Conservation (phyloP, 495 filamentous ascomycete genomes). For the Penicillium atrosanguineum region DNA sequence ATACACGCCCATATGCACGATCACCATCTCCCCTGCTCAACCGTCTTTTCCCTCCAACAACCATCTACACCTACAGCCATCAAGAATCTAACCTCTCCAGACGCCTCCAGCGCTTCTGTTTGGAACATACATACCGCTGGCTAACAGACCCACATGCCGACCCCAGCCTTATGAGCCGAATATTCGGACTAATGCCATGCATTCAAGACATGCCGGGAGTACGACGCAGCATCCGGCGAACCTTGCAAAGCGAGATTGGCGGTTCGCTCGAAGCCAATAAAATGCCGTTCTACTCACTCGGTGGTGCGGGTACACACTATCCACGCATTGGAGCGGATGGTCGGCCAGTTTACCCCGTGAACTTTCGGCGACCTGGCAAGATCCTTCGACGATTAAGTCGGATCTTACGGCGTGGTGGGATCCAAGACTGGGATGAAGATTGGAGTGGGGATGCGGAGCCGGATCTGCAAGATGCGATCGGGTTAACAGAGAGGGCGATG, state of each 20-base stretch:
- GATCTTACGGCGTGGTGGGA: constrained; percentile 23
- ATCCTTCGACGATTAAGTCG: constrained; percentile 19
- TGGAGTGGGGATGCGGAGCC: constrained; percentile 24
- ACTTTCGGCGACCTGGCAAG: constrained; percentile 20
- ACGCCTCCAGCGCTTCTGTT: constrained; percentile 61
- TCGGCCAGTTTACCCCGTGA: constrained; percentile 18
- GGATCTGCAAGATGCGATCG: constrained; percentile 1
- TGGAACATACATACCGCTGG: constrained; percentile 63
- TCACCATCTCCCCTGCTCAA: constrained; percentile 24
- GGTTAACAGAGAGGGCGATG: background rate
- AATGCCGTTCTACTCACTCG: constrained; percentile 62
- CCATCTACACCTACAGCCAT: constrained; percentile 36
- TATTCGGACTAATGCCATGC: constrained; percentile 69
- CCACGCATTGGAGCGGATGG: constrained; percentile 16
- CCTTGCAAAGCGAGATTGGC: constrained; percentile 25
- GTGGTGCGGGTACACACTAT: constrained; percentile 64
- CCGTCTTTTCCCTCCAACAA: constrained; percentile 24
- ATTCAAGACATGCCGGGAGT: constrained; percentile 53
- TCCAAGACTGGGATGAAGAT: constrained; percentile 30
- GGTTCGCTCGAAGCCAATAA: constrained; percentile 50
- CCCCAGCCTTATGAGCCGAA: constrained; percentile 46
- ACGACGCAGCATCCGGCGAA: constrained; percentile 35
- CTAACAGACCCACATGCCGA: constrained; percentile 53
- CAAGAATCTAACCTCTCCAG: constrained; percentile 71
- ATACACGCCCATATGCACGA: constrained; percentile 1